Base-by-base conservation (phyloP, 768 basidiomycete species). In the Trametopsis cervina region DNA sequence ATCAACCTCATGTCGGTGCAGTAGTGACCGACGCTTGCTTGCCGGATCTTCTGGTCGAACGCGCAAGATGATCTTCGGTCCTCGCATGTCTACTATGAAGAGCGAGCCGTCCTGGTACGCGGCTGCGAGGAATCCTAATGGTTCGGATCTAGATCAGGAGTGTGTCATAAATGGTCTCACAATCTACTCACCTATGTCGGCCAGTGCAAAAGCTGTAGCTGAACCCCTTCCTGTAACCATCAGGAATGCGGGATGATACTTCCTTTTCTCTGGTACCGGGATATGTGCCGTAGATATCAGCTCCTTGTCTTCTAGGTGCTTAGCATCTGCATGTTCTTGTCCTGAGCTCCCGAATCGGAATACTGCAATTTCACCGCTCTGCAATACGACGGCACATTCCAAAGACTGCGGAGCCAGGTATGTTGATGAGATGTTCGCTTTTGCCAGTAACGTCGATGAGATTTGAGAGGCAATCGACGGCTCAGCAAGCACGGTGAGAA, bases 41-140 rank as follows among this genome's bases (percentile, higher is more conserved):
- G 64, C 61, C 57, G 69, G 69, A 46, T 61, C 69, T 41, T 60
- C 69, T 53, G 63, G 58, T 13, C 54, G 58, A 54, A 70, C 71
- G 22, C 79, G 71, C 1, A 85, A 65, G 10, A 91, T 73, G 10
- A 91, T 66, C 11, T 73, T 73, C 1, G 89, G 89, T 1, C 79
- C 84, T 20, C 88, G 74, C 73, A 91, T 72, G 58, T 93, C 85
- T 15, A 92, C 61, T 25, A 92, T 66, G 26, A 75, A 65, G 18
- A 94, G 47, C 1, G 74, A 68, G 1, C 79, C 81, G 41, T 77
- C 74, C 4, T 63, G 59, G 60, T 85, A 89, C 2, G 83, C 80
- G 2, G 82, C 72, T 1, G 90, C 88, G 38, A 90, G 63, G 63
- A 94, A 90, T 4, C 88, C 89, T 90, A n/a, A n/a, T n/a, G 51